These are phyloP conservation scores for Myrica gale DNA, from an alignment of 306 rosid species.

Conservation along the genomic window DNA sequence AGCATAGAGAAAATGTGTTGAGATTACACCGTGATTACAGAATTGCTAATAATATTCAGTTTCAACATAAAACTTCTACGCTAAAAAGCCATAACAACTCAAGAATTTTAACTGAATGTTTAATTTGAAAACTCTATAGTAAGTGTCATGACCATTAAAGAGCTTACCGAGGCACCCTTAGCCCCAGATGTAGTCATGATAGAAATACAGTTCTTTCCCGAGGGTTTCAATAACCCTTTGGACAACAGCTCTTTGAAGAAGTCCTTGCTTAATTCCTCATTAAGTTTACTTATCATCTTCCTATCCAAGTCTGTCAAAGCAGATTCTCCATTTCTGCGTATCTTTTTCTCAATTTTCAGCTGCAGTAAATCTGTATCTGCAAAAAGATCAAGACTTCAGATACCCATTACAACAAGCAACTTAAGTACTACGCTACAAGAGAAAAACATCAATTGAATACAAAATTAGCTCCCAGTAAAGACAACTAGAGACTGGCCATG, in stretches of 20 bases:
- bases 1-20: neutral
- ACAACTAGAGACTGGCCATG: neutral
- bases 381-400: conserved; percentile 8
- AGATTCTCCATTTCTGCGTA: conserved; percentile 79
- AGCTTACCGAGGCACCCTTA: conserved; percentile 85
- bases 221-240: conserved; percentile 69
- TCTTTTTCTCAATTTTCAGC: conserved; percentile 63
- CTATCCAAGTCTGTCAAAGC: conserved; percentile 84
- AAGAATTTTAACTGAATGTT: neutral
- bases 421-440: neutral
- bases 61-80: neutral
- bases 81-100: neutral
- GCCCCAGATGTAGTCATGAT: conserved; percentile 99
- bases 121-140: neutral
- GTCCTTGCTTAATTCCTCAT: conserved; percentile 67
- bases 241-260: conserved; percentile 70
- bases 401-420: neutral
- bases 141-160: conserved; percentile 11
- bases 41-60: neutral
- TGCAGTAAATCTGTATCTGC: conserved; percentile 68
- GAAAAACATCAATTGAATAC: neutral
- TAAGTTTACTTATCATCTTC: conserved; percentile 74
- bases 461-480: neutral
- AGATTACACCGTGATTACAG: neutral
- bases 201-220: conserved; percentile 82